Evolutionary conservation across 768 basidiomycete species (phyloP).

Genomic region (Suillus subluteus): DNA sequence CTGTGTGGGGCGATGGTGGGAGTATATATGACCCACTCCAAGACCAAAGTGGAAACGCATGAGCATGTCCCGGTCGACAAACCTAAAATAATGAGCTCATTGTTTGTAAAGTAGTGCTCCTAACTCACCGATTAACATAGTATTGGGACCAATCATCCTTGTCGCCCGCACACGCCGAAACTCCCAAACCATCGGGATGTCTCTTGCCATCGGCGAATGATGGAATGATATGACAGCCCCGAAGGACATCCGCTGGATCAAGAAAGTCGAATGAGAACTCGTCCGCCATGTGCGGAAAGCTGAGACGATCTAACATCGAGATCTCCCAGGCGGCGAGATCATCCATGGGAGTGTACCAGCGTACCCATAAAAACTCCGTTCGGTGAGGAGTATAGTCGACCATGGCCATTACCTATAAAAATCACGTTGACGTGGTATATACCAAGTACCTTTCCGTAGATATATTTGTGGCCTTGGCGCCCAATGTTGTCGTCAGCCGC

Average conservation of each 20-base stretch:
- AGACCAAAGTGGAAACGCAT: no score
- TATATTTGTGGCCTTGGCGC: no score
- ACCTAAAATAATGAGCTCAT: no score
- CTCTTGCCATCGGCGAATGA: slow-evolving; percentile 7
- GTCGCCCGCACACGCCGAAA: not conserved
- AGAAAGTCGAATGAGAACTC: slow-evolving; percentile 11
- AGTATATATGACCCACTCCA: no score
- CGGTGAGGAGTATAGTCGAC: no score
- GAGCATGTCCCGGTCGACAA: no score
- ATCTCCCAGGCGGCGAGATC: not conserved
- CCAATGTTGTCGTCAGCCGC: no score
- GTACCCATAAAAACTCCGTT: no score
- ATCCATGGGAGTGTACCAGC: slow-evolving; percentile 1
- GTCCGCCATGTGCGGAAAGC: slow-evolving; percentile 7
- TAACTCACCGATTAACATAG: slow-evolving; percentile 4
- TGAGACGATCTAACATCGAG: not conserved
- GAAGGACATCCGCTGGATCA: slow-evolving; percentile 7
- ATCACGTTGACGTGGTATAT: no score
- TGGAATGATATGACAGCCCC: slow-evolving; percentile 12
- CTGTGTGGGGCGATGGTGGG: no score
- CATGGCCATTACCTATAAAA: no score
- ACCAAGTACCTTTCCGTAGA: no score
- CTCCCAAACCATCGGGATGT: slow-evolving; percentile 2
- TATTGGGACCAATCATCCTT: slow-evolving; percentile 1
- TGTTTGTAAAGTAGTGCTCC: not conserved